Base-by-base conservation (phyloP, 768 basidiomycete species). In the Lactarius hatsudake region DNA sequence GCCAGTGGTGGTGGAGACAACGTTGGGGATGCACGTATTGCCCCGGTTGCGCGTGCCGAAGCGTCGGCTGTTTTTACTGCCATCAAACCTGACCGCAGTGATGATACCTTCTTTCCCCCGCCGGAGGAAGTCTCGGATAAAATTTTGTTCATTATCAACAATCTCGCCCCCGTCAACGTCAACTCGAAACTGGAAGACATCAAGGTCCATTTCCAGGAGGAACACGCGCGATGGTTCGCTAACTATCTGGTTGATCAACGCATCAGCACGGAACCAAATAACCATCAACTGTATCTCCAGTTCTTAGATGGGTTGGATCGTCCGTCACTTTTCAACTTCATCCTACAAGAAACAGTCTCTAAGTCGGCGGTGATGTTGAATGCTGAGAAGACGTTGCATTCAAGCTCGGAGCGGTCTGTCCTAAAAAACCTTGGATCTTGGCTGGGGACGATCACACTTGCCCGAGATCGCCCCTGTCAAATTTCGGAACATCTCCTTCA, bases 101-200 rank as follows among this genome's bases (percentile, higher is more conserved):
- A 87, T n/a, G 80, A 81, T 15, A 86, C 86, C 56, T 81, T 89
- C 20, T 81, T 84, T 55, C 76, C 81, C 61, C 97, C 97, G 4
- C 84, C 90, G 3, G 93, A 97, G 76, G 93, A 93, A 71, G 77
- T 90, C 43, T 93, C 93, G 34, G 97, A 99, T 81, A 89, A 87
- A 68, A 94, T 99, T 70, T 81, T 98, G 57, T 99, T 99, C 82
- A 96, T 98, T 73, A 88, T 99, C 78, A 99, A 99, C 80, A 98
- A 99, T 71, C 84, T 99, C 65, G 95, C 96, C 0, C 92, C 94
- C 12, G 91, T 82, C 76, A 99, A 98, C 75, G 96, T 97, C 68
- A 94, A 94, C 43, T 72, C 83, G 30, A 99, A 99, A 77, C 79
- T 95, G 42, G 76, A 79, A 38, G 97, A 98, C 73, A 94, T 99